phyloP scores from a whole-genome alignment of 768 basidiomycete species.

The Mrakia gelida region DNA sequence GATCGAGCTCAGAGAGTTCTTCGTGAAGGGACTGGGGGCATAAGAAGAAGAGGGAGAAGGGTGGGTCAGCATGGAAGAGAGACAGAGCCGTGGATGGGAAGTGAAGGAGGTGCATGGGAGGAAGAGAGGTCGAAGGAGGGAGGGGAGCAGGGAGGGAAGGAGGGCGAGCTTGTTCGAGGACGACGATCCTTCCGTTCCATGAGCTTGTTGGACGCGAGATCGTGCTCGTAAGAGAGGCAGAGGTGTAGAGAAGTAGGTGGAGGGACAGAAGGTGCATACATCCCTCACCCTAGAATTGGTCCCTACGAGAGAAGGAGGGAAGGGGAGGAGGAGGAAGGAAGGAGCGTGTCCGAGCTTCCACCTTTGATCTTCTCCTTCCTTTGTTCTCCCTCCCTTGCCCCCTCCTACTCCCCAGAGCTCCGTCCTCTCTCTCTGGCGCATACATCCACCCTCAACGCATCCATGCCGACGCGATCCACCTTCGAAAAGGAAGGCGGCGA shows the following conservation, averaged over 20 bases:
- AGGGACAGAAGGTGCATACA: no score
- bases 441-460: neutral
- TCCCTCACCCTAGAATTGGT: no score
- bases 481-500: neutral
- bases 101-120: neutral
- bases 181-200: no score
- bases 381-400: neutral
- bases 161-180: no score
- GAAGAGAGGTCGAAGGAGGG: no score
- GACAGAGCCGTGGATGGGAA: neutral
- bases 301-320: no score
- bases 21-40: conserved; percentile 44
- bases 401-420: neutral
- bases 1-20: conserved; percentile 71
- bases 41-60: neutral
- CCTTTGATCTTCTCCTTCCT: neutral
- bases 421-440: neutral
- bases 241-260: no score
- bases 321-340: no score
- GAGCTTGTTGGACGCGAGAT: no score
- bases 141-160: no score
- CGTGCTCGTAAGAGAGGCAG: no score
- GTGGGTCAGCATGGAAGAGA: neutral
- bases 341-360: no score
- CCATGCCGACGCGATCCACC: neutral